phyloP scores from a whole-genome alignment of 2,329 filamentous ascomycete species.

The Orbilia javanica region DNA sequence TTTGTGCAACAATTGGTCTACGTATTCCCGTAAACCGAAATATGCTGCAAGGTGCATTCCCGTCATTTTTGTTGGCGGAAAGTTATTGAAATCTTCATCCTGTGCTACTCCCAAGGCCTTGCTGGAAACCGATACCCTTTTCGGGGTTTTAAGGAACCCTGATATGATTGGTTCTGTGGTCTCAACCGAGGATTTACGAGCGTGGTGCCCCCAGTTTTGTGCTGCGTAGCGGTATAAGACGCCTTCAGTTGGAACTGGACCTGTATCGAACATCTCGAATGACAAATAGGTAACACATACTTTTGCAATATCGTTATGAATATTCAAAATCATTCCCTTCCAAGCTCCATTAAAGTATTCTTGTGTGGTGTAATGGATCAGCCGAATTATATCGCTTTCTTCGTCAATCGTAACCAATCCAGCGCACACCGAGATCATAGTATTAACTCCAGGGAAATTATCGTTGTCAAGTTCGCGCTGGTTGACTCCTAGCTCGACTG shows the following conservation, averaged over 20 bases:
- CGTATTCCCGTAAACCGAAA: neutral
- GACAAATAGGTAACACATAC: slow-evolving; percentile 33
- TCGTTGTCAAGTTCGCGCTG: slow-evolving; percentile 1
- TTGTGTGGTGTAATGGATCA: slow-evolving; percentile 63
- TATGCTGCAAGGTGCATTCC: neutral
- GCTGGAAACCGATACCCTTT: neutral
- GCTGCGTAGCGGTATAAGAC: slow-evolving; percentile 25
- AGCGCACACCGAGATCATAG: slow-evolving; percentile 59
- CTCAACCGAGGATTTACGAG: neutral
- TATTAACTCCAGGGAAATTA: neutral
- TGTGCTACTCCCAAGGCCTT: too few species aligned
- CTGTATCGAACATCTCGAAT: slow-evolving; percentile 3
- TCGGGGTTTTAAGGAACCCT: neutral
- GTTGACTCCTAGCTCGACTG: neutral
- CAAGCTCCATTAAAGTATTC: slow-evolving; percentile 61
- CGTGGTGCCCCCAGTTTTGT: slow-evolving; percentile 33
- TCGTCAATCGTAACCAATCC: slow-evolving; percentile 62
- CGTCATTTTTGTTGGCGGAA: neutral
- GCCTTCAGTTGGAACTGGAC: neutral
- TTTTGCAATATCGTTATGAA: neutral
- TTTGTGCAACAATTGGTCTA: neutral
- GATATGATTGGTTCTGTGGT: neutral
- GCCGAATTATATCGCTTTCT: slow-evolving; percentile 60
- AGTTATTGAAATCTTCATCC: neutral
- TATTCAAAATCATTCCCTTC: neutral